phyloP scores from a whole-genome alignment of 2,329 filamentous ascomycete species.

The Colletotrichum sp. region DNA sequence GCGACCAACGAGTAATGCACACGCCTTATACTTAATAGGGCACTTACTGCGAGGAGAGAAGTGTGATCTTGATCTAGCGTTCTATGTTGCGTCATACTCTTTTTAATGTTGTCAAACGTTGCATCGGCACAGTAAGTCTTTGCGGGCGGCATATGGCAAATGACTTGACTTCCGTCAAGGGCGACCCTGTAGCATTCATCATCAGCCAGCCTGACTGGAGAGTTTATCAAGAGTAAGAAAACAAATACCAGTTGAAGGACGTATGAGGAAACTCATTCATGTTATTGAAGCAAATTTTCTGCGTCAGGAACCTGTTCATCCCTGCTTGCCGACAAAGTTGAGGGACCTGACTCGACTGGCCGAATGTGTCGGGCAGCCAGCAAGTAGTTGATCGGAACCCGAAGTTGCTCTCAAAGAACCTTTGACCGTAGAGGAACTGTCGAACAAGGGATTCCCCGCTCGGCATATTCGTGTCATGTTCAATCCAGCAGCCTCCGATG shows the following conservation, averaged over 20 bases:
- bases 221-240: too few relatives aligned
- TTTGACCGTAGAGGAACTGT: slow-evolving; percentile 71
- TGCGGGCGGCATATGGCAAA: slow-evolving; percentile 72
- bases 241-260: slow-evolving; percentile 66
- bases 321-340: slow-evolving; percentile 70
- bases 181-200: slow-evolving; percentile 44
- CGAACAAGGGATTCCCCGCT: slow-evolving; percentile 70
- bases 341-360: slow-evolving; percentile 70
- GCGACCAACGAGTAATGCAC: neutral
- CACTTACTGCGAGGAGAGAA: slow-evolving; percentile 59
- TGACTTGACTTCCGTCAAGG: slow-evolving; percentile 71
- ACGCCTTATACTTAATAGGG: neutral
- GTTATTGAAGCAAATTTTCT: slow-evolving; percentile 77
- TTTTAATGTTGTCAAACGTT: slow-evolving; percentile 68
- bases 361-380: slow-evolving; percentile 75
- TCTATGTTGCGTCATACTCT: slow-evolving; percentile 70
- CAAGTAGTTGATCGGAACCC: slow-evolving; percentile 68
- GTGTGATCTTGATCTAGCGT: slow-evolving; percentile 70
- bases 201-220: too few relatives aligned
- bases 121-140: slow-evolving; percentile 72
- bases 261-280: slow-evolving; percentile 77
- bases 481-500: slow-evolving; percentile 73
- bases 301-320: slow-evolving; percentile 72
- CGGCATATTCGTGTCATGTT: slow-evolving; percentile 73
- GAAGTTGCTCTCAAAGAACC: slow-evolving; percentile 71